Evolutionary conservation across 768 basidiomycete genomes (phyloP), one percentile per base, ranked within the genome.

Genomic region (Leccinum subtestaceum): DNA sequence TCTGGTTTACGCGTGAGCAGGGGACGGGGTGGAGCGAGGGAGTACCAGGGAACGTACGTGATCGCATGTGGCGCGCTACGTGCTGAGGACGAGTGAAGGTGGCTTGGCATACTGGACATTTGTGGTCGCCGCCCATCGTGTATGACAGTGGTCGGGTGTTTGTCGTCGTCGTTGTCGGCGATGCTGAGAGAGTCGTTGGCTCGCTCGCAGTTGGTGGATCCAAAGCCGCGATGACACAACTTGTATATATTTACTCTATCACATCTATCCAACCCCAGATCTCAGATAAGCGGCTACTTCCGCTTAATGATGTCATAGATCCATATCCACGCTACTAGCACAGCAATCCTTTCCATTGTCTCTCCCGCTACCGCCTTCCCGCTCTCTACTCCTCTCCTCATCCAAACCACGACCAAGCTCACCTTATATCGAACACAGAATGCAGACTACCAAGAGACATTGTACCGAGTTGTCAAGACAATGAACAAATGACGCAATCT

Each of bases 41-140:
- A 40, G 40, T 40, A 4, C 32, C 5, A 40, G 58, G 38, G 58
- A 50, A 86, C 90, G 76, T 77, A 93, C 90, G 91, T 65, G 90
- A 92, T 72, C 91, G 85, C 91, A 93, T 93, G 74, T 93, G 92
- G 52, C 91, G 77, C 1, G 90, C 89, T 50, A 94, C 92, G 84
- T 94, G 91, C 67, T 93, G 91, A 29, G 91, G 91, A 54, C 91
- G 82, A 23, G 92, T 94, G 64, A 94, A 94, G 0, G 91, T 92
- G 0, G 92, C 88, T 62, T 88, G 84, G 72, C 91, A 94, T 12
- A 93, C 91, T 17, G 91, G 86, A 71, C 92, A 93, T 72, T 88
- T 89, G 81, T 91, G 88, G 75, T 91, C 89, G 38, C 89, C 89
- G 60, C 81, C 89, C 89, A 91, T 91, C 29, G 57, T 65, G 25